Conservation (phyloP, 2,329 filamentous ascomycete genomes). For the Beauveria rudraprayagi region DNA sequence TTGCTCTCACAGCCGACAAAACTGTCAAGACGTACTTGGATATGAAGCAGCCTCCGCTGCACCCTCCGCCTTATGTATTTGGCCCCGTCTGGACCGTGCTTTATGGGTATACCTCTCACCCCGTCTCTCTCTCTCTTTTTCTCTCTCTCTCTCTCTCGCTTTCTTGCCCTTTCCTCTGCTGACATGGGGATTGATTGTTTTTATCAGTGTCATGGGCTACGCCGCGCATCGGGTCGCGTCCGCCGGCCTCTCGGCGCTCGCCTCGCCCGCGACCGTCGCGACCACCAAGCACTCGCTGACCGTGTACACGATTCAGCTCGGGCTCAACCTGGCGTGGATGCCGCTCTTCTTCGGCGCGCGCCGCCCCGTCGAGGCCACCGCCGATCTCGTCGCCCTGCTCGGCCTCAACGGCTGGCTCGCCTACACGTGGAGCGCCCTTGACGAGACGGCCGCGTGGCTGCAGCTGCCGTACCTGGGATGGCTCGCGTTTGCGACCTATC, state of each 20-base stretch:
- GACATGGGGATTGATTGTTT: neutral
- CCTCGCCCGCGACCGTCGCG: constrained; percentile 44
- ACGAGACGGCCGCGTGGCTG: constrained; percentile 62
- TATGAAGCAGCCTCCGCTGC: constrained; percentile 59
- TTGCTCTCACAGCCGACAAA: constrained; percentile 37
- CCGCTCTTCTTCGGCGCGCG: constrained; percentile 82
- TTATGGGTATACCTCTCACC: constrained; percentile 39
- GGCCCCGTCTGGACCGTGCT: constrained; percentile 58
- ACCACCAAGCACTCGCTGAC: constrained; percentile 62
- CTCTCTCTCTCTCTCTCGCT: neutral
- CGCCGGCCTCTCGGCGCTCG: constrained; percentile 50
- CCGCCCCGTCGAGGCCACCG: constrained; percentile 64
- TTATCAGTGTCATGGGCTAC: constrained; percentile 67
- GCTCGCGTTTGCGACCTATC: constrained; percentile 81
- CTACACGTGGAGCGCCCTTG: constrained; percentile 68
- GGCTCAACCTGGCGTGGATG: constrained; percentile 82
- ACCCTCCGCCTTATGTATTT: constrained; percentile 54
- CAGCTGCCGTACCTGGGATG: constrained; percentile 78
- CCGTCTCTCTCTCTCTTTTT: neutral
- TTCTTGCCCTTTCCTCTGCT: neutral
- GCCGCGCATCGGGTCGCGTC: constrained; percentile 71
- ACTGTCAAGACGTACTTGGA: constrained; percentile 55
- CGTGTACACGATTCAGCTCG: constrained; percentile 79
- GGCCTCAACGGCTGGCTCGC: constrained; percentile 67
- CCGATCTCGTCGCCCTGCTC: constrained; percentile 65